Evolutionary conservation across 441 rosid genomes (phyloP).

Genomic region (Gossypium trilobum): DNA sequence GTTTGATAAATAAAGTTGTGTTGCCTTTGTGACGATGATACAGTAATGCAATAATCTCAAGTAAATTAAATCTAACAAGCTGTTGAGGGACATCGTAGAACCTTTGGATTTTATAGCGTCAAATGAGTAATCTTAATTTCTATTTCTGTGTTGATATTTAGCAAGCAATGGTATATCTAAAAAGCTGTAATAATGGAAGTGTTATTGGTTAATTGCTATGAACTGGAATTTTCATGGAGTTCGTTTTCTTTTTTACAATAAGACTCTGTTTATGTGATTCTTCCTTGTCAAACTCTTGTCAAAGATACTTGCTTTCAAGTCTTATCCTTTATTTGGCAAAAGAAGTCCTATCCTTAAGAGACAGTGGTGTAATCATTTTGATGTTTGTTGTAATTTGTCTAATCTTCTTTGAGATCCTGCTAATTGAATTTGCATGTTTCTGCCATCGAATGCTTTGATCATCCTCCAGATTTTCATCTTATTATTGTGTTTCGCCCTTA

Average conservation of each 20-base stretch:
- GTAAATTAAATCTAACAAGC: neutral
- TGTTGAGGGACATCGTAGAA: neutral
- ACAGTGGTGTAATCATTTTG: neutral
- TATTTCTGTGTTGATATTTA: neutral
- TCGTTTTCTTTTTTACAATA: neutral
- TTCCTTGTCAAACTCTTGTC: too few species aligned
- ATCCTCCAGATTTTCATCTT: neutral
- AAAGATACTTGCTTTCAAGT: neutral
- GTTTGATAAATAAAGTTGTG: too few species aligned
- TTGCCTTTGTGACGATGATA: too few species aligned
- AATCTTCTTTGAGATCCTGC: neutral
- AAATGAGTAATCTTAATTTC: neutral
- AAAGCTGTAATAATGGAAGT: neutral
- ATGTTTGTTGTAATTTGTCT: neutral
- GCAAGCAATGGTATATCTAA: neutral
- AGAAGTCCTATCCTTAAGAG: neutral
- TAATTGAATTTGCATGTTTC: neutral
- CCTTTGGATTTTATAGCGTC: neutral
- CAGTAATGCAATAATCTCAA: neutral
- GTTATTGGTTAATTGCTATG: neutral
- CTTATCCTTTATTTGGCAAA: neutral
- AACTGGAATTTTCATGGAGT: neutral
- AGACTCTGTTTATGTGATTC: neutral
- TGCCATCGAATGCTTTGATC: neutral
- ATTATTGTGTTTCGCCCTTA: neutral